Base-by-base conservation (phyloP, 345 rosid species). In the Aethionema arabicum region DNA sequence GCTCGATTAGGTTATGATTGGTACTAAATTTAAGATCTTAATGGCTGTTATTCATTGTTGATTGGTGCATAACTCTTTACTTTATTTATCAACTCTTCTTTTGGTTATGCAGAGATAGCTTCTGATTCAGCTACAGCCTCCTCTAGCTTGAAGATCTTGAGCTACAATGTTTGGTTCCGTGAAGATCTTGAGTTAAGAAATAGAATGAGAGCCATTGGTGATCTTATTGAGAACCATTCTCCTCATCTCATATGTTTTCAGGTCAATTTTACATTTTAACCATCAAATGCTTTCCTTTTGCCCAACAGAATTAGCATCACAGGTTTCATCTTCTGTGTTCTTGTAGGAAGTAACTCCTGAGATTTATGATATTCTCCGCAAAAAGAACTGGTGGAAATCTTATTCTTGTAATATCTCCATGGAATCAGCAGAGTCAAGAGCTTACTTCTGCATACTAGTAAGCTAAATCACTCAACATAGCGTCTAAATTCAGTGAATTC, bases 91-190 rank as follows among this genome's bases (percentile, higher is more conserved):
- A 27, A n/a, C n/a, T n/a, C n/a, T n/a, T n/a, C 47, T 49, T 56
- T 27, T 42, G 8, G 14, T 29, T 74, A 33, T 70, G 58, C 72
- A 54, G 58, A 76, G 77, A 84, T 56, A 50, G 78, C 73, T 50
- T 58, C 69, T 53, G 46, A 41, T 52, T 77, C 86, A 67, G 63
- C 67, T 51, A 30, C 74, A 36, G 55, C 41, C 67, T 38, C 52
- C 7, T 36, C 62, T 70, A 51, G 90, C 27, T 52, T 87, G 62
- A 90, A 93, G 82, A 72, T 93, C 39, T 73, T 93, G 82, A 93
- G 75, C 78, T 93, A 93, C 76, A 93, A 93, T 84, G 90, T 93
- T 58, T 93, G 99, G 99, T 93, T 93, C 55, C 81, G 96, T 38
- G 97, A 90, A 67, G 97, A 90, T 70, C 65, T 93, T 71, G 99